These are phyloP conservation scores for Cryptococcus deneoformans DNA, from an alignment of 1,284 basidiomycete species.

Conservation along the genomic window DNA sequence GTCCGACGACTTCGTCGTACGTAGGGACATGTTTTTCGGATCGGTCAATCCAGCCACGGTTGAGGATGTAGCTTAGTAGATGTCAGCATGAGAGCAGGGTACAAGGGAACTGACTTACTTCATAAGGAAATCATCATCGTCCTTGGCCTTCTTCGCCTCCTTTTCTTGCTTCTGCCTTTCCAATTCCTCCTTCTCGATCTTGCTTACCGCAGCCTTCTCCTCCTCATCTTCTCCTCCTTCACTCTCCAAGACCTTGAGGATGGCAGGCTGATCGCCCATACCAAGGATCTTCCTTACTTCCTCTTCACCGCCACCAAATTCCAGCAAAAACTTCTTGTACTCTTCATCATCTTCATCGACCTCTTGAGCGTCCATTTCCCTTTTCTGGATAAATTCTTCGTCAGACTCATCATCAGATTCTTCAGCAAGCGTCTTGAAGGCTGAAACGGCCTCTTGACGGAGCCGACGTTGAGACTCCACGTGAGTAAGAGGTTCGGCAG, in stretches of 20 bases:
- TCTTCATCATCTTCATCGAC: conserved; percentile 74
- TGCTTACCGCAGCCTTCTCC: conserved; percentile 56
- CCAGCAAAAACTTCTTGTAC: conserved; percentile 74
- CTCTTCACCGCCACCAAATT: conserved; percentile 67
- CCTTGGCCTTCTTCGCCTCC: conserved; percentile 34
- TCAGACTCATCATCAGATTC: conserved; percentile 54
- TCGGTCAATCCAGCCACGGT: conserved; percentile 91
- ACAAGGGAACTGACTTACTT: conserved; percentile 59
- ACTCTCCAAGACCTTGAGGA: conserved; percentile 49
- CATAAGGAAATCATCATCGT: conserved; percentile 70
- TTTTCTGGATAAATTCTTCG: conserved; percentile 58
- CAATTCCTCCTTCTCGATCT: conserved; percentile 57
- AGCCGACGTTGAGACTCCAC: conserved; percentile 73
- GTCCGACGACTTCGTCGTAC: conserved; percentile 67
- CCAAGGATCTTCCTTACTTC: conserved; percentile 61
- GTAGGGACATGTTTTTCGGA: conserved; percentile 70
- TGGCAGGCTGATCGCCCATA: conserved; percentile 30
- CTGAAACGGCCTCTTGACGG: conserved; percentile 77
- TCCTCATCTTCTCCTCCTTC: conserved; percentile 66
- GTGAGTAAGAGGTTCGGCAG: conserved; percentile 59
- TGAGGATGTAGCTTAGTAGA: conserved; percentile 77
- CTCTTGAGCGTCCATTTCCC: conserved; percentile 61
- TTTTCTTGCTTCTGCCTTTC: conserved; percentile 32
- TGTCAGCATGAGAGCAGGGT: background rate
- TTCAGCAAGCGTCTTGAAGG: conserved; percentile 52